Evolutionary conservation across 2,329 filamentous ascomycete genomes (phyloP).

Genomic region (Diaporthe longicolla): DNA sequence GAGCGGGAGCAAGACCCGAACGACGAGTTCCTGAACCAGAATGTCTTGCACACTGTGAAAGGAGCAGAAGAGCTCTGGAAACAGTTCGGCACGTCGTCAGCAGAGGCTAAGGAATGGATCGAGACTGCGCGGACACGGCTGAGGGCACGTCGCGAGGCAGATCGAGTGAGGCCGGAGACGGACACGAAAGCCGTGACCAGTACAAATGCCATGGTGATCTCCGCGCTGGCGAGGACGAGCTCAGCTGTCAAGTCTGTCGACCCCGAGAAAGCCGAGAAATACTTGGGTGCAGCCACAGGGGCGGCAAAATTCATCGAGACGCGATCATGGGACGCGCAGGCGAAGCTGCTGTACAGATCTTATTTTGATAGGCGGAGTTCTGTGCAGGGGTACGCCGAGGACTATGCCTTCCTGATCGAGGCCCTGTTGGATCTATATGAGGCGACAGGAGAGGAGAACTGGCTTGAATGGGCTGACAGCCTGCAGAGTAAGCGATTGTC

Average conservation of each 20-base stretch:
- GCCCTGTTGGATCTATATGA: conserved; percentile 89
- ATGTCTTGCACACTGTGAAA: conserved; percentile 82
- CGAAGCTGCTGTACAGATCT: conserved; percentile 78
- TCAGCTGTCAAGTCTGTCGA: conserved; percentile 75
- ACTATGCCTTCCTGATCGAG: conserved; percentile 91
- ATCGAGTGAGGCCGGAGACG: conserved; percentile 81
- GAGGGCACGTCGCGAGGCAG: conserved; percentile 77
- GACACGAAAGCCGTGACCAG: conserved; percentile 91
- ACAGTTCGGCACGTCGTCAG: conserved; percentile 80
- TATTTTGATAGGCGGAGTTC: conserved; percentile 77
- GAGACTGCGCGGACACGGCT: conserved; percentile 77
- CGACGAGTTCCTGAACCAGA: conserved; percentile 95
- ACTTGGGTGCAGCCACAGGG: conserved; percentile 74
- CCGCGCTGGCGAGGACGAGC: conserved; percentile 83
- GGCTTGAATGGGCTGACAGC: conserved; percentile 84
- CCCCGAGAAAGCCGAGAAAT: conserved; percentile 69
- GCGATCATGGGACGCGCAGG: conserved; percentile 77
- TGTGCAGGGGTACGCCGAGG: conserved; percentile 86
- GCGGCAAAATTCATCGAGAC: conserved; percentile 80
- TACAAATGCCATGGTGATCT: conserved; percentile 92
- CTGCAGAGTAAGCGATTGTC: conserved; percentile 76
- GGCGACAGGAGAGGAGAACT: conserved; percentile 81
- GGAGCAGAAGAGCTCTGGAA: conserved; percentile 78
- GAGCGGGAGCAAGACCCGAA: conserved; percentile 85
- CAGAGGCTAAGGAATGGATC: conserved; percentile 78